Conservation (phyloP, 352 stramenopile species). For the Pilasporangium apinafurcum region DNA sequence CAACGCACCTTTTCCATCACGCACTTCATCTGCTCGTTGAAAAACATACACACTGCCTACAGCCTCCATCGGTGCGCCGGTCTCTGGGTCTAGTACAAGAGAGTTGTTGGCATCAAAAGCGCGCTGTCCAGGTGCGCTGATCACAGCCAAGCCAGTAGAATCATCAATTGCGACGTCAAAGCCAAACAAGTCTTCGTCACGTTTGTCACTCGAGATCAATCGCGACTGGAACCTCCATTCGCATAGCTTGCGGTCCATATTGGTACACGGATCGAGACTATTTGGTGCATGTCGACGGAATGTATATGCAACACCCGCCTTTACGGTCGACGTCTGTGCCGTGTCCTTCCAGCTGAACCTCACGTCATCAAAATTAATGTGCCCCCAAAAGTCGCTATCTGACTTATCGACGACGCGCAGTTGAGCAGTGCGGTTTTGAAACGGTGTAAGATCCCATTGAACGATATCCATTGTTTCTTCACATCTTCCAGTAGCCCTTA, state of each 20-base stretch:
- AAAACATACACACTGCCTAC: slow-evolving; percentile 73
- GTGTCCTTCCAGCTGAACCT: slow-evolving; percentile 91
- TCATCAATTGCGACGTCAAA: slow-evolving; percentile 85
- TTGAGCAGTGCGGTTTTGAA: slow-evolving; percentile 75
- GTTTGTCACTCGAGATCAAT: slow-evolving; percentile 87
- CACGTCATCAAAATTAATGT: slow-evolving; percentile 97
- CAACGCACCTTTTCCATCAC: slow-evolving; percentile 62
- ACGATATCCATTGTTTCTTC: slow-evolving; percentile 86
- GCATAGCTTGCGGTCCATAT: slow-evolving; percentile 63
- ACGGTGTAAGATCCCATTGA: slow-evolving; percentile 85
- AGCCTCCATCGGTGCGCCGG: slow-evolving; percentile 19
- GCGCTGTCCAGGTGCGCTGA: slow-evolving; percentile 70
- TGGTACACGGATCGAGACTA: slow-evolving; percentile 44
- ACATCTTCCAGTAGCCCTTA: slow-evolving; percentile 86
- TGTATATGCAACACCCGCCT: slow-evolving; percentile 73
- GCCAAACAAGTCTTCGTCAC: slow-evolving; percentile 79
- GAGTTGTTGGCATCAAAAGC: slow-evolving; percentile 84
- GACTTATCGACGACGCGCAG: slow-evolving; percentile 93
- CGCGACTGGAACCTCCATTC: slow-evolving; percentile 87
- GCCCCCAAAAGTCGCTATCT: slow-evolving; percentile 83
- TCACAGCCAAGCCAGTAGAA: slow-evolving; percentile 63
- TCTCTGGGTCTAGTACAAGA: slow-evolving; percentile 23
- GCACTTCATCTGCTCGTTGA: slow-evolving; percentile 45
- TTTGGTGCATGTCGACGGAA: slow-evolving; percentile 64
- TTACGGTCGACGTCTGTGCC: slow-evolving; percentile 45